A percentile compares a stretch with the other conserved stretches of the same genome.
These are phyloP conservation scores for Gymnopilus junonius DNA, from an alignment of 768 basidiomycete species.

Conservation along the genomic window DNA sequence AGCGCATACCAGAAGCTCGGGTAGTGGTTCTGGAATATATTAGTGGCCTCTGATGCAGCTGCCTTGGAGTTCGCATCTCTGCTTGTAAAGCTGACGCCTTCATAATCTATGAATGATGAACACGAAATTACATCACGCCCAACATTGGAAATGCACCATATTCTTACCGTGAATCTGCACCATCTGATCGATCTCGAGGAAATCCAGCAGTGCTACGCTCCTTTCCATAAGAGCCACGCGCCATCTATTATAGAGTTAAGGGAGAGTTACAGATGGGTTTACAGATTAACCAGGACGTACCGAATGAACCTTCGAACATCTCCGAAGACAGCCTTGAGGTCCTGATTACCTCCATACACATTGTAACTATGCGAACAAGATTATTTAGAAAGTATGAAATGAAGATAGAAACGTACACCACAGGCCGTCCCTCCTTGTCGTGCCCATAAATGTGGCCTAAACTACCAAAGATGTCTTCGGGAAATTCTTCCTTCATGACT, in stretches of 20 bases:
- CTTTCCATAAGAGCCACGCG: constrained; percentile 79
- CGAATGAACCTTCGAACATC: constrained; percentile 78
- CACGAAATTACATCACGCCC: background rate
- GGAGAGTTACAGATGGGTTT: constrained; percentile 3
- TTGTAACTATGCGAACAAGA: constrained; percentile 59
- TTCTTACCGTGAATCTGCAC: constrained; percentile 71
- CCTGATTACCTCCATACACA: constrained; percentile 72
- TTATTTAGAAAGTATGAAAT: background rate
- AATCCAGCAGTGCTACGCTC: constrained; percentile 66
- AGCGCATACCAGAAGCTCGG: constrained; percentile 69
- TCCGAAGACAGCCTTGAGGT: constrained; percentile 73
- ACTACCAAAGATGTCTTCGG: constrained; percentile 63
- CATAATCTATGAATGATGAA: constrained; percentile 58
- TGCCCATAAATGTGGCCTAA: constrained; percentile 68
- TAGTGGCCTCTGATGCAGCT: constrained; percentile 75
- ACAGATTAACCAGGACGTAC: too few species aligned
- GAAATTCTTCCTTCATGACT: constrained; percentile 62
- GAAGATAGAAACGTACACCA: constrained; percentile 54
- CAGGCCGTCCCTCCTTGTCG: constrained; percentile 74
- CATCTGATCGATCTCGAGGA: constrained; percentile 72
- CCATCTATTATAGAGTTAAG: constrained; percentile 53
- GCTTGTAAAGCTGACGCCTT: constrained; percentile 67
- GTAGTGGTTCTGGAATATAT: constrained; percentile 77
- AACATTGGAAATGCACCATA: background rate
- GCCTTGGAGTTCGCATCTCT: constrained; percentile 77